Percentiles rank a stretch among this genome's conserved stretches.
These are phyloP conservation scores for Chytriomyces sp. DNA, from an alignment of 192 early-diverging fungal species.

Conservation along the genomic window DNA sequence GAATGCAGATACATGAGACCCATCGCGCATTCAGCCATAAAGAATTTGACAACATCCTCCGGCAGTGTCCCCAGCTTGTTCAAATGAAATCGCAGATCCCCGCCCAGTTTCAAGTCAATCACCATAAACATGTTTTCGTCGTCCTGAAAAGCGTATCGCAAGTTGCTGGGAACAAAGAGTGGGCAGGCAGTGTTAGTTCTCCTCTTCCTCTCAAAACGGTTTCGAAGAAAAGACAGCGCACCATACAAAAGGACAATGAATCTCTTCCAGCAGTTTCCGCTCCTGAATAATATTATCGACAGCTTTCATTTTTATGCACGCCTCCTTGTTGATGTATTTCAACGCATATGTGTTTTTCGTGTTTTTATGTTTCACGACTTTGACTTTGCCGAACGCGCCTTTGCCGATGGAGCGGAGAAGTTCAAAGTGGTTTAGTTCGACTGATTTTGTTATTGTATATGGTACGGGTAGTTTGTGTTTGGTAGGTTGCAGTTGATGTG, in stretches of 20 bases:
- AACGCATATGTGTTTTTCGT: constrained; percentile 82
- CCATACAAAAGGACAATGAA: constrained; percentile 82
- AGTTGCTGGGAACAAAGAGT: constrained; percentile 33
- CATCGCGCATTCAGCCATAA: constrained; percentile 48
- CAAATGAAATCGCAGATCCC: constrained; percentile 65
- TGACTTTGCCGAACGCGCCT: constrained; percentile 94
- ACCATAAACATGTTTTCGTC: constrained; percentile 72
- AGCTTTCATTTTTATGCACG: constrained; percentile 81
- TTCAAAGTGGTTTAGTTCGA: constrained; percentile 86
- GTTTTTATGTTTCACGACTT: constrained; percentile 87
- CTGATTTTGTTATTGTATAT: constrained; percentile 42
- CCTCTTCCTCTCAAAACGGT: no score
- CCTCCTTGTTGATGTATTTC: constrained; percentile 95
- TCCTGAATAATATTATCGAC: constrained; percentile 91
- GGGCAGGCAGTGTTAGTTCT: no score
- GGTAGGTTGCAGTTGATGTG: background rate
- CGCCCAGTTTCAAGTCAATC: constrained; percentile 62
- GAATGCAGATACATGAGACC: constrained; percentile 56
- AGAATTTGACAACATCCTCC: constrained; percentile 52
- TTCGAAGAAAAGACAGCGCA: no score
- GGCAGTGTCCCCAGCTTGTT: constrained; percentile 41
- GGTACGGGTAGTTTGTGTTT: background rate
- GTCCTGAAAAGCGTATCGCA: constrained; percentile 68
- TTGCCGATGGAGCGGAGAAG: constrained; percentile 88
- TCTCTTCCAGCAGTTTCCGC: constrained; percentile 85